Percentiles rank a stretch among this genome's conserved stretches.
phyloP scores from a whole-genome alignment of 1,284 basidiomycete genomes.

The Ustilago hordei region DNA sequence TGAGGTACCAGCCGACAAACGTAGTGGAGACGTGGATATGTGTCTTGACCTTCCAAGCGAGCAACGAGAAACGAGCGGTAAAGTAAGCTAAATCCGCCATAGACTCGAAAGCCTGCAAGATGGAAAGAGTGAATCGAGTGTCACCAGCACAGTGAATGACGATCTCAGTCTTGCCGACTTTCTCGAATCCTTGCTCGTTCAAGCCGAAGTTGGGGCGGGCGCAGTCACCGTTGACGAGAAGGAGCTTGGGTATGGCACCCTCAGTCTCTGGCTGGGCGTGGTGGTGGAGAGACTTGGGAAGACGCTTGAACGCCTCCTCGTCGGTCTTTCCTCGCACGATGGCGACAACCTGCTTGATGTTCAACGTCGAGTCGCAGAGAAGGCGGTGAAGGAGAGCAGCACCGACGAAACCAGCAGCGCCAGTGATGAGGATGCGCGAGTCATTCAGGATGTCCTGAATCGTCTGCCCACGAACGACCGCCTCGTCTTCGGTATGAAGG shows the following conservation, averaged over 20 bases:
- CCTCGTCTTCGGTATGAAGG: slow-evolving; percentile 27
- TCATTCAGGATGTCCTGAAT: slow-evolving; percentile 39
- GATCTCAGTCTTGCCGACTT: slow-evolving; percentile 49
- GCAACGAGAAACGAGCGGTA: slow-evolving; percentile 48
- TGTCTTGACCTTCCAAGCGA: slow-evolving; percentile 52
- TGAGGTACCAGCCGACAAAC: slow-evolving; percentile 52
- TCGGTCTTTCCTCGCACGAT: slow-evolving; percentile 47
- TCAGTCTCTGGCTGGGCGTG: slow-evolving; percentile 29
- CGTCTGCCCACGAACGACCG: slow-evolving; percentile 21
- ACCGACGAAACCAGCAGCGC: slow-evolving; percentile 53
- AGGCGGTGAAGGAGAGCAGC: slow-evolving; percentile 46
- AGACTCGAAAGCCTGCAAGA: slow-evolving; percentile 37
- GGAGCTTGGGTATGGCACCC: slow-evolving; percentile 33
- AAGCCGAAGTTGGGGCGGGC: slow-evolving; percentile 46
- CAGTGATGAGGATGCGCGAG: slow-evolving; percentile 47
- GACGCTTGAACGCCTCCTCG: slow-evolving; percentile 42
- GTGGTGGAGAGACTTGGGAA: slow-evolving; percentile 44
- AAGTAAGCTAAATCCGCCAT: slow-evolving; percentile 51
- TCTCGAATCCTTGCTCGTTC: slow-evolving; percentile 34
- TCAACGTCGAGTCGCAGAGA: slow-evolving; percentile 28
- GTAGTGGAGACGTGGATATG: slow-evolving; percentile 55
- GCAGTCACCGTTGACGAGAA: slow-evolving; percentile 50
- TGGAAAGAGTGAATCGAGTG: slow-evolving; percentile 47
- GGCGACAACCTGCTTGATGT: slow-evolving; percentile 48
- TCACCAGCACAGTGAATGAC: slow-evolving; percentile 54